Evolutionary conservation across 805 yeast species (phyloP), one percentile per base, ranked within the genome.

Genomic region (Millerozyma acaciae): DNA sequence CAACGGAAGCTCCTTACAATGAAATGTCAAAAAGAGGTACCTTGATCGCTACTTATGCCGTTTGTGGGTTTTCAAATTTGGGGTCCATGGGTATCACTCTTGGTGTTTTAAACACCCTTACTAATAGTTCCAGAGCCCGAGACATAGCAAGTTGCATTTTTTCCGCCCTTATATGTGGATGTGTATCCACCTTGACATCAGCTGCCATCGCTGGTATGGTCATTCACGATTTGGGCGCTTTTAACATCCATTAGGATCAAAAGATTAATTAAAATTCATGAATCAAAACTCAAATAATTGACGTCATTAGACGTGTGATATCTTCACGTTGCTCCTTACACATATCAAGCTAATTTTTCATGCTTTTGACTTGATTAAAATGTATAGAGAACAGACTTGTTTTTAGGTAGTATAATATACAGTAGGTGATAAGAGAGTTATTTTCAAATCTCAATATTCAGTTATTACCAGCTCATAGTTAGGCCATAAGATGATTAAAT

Each of bases 201-300:
- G 80, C 81, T 18, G 71, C 75, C 33, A 72, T 74, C 37, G 81
- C 83, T 6, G 80, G 79, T 18, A 77, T 77, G 83, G 75, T 76
- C 16, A 62, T 77, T 49, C 73, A 74, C 34, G 73, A 75, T 43
- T 55, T 72, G 51, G 30, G 14, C 16, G 20, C 38, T 8, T 31
- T 14, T 22, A 21, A 14, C 20, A n/a, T 22, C 14, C 21, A 30
- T 17, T 16, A 15, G 26, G n/a, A n/a, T n/a, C n/a, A n/a, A n/a
- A n/a, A n/a, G n/a, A n/a, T n/a, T n/a, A n/a, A n/a, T n/a, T n/a
- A n/a, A n/a, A n/a, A n/a, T n/a, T n/a, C n/a, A n/a, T n/a, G n/a
- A n/a, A n/a, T n/a, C n/a, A n/a, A n/a, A n/a, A n/a, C n/a, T n/a
- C n/a, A n/a, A n/a, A n/a, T n/a, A n/a, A n/a, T n/a, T n/a, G n/a